phyloP scores from a whole-genome alignment of 1,284 basidiomycete genomes.

The Ustilago trichophora region DNA sequence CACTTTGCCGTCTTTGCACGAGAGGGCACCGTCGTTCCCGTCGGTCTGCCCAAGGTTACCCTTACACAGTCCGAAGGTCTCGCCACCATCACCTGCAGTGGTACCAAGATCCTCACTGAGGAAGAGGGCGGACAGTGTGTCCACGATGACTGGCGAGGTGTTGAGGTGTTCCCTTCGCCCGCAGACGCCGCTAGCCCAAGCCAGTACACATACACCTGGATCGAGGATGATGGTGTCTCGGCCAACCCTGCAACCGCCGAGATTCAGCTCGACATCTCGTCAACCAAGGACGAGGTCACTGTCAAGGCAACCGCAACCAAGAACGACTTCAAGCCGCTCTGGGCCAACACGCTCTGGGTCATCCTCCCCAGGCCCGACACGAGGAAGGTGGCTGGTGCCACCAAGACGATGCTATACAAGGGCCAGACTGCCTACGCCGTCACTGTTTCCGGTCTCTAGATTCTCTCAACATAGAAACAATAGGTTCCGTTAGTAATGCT shows the following conservation, averaged over 20 bases:
- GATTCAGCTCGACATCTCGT: conserved; percentile 62
- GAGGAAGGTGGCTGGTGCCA: conserved; percentile 39
- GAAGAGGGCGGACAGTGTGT: conserved; percentile 67
- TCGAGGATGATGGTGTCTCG: conserved; percentile 69
- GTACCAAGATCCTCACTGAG: conserved; percentile 65
- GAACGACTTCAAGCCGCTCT: conserved; percentile 66
- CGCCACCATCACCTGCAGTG: conserved; percentile 65
- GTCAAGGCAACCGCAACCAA: conserved; percentile 59
- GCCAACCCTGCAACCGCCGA: conserved; percentile 60
- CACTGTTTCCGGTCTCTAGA: conserved; percentile 27
- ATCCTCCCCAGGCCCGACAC: conserved; percentile 66
- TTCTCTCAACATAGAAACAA: not conserved
- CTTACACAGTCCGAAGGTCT: conserved; percentile 63
- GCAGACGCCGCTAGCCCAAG: conserved; percentile 17
- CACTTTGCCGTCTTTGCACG: conserved; percentile 68
- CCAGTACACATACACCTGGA: conserved; percentile 65
- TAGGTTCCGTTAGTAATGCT: not conserved
- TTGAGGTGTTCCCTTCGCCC: conserved; percentile 67
- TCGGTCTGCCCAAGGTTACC: conserved; percentile 67
- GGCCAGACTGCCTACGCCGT: conserved; percentile 36
- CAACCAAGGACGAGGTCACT: conserved; percentile 49
- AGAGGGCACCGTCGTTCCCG: conserved; percentile 67
- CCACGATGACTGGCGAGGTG: conserved; percentile 68
- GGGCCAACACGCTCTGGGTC: conserved; percentile 66
- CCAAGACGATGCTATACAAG: conserved; percentile 31